Evolutionary conservation across 2,329 filamentous ascomycete species (phyloP), one percentile per base, ranked within the genome.

Genomic region (Trichoderma sp.): DNA sequence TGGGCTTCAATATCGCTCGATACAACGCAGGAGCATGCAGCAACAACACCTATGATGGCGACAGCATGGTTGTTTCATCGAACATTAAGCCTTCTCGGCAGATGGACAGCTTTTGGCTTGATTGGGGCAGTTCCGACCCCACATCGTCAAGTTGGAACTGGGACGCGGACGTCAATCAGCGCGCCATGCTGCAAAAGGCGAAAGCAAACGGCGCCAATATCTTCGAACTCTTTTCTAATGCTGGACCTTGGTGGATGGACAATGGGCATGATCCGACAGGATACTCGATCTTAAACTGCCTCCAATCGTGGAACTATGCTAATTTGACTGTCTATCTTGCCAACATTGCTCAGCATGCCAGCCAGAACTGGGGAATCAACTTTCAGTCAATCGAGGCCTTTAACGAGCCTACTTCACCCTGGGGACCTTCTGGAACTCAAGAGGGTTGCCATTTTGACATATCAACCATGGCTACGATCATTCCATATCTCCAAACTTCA

Each of bases 381-480:
- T 65, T 65, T 24, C 62, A 65, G 19, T 65, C 62, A 16, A 52
- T 65, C 62, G 62, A 65, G 52, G 62, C 62, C 11, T 65, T 65
- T 16, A 65, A 65, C 21, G 62, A 65, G 24, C 62, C 62, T 10
- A 56, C 52, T 31, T 65, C 62, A 11, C 13, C 33, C 19, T 65
- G 62, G 62, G 37, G 62, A 31, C 53, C 52, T 65, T 43, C 24
- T 3, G 62, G 62, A 29, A 65, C 62, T 21, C 62, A 65, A n/a
- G 62, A 65, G 8, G 62, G 62, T 14, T 65, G 62, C 27, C 62
- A 65, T 65, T 65, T 65, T 13, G 35, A 8, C 11, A 52, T 65
- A 8, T 65, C 62, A 37, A 65, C 62, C 2, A 65, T 65, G 62
- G 62, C 52, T 19, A 56, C 62, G 2, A 33, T 65, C 16, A 56